Conservation (phyloP, 2,329 filamentous ascomycete species). For the Apiospora malaysiana region DNA sequence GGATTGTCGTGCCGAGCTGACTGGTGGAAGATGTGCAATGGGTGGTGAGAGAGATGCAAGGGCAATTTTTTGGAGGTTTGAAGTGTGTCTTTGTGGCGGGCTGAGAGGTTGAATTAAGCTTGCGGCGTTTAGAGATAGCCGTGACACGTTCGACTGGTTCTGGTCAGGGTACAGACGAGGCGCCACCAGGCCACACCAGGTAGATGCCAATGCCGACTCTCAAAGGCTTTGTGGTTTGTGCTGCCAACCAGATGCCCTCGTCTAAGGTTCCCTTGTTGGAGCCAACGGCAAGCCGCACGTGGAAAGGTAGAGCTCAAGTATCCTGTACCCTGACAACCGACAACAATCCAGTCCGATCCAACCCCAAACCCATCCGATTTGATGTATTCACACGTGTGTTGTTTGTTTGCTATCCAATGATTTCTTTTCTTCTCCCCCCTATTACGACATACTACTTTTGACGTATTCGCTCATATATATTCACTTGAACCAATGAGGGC, state of each 20-base stretch:
- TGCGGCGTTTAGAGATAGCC: conserved; percentile 17
- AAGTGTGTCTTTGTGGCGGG: conserved; percentile 11
- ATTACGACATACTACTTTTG: conserved; percentile 9
- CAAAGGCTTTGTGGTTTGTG: conserved; percentile 1
- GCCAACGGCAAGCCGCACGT: conserved; percentile 19
- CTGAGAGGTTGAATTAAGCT: conserved; percentile 20
- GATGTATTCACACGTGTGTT: not conserved
- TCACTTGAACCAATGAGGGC: conserved; percentile 16
- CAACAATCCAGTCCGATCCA: not conserved
- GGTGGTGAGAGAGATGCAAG: conserved; percentile 12
- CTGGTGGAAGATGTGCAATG: not conserved
- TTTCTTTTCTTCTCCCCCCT: conserved; percentile 10
- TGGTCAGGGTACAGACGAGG: conserved; percentile 19
- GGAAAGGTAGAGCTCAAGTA: conserved; percentile 16
- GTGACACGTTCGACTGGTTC: conserved; percentile 18
- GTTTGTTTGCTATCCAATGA: conserved; percentile 18
- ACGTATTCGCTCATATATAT: conserved; percentile 15
- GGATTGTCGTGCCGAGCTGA: not conserved
- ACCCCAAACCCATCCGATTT: not conserved
- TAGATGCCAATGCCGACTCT: not conserved
- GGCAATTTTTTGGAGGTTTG: conserved; percentile 17
- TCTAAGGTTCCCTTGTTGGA: conserved; percentile 19
- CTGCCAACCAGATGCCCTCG: conserved; percentile 17
- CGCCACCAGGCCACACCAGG: conserved; percentile 1
- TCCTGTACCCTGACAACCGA: not conserved